A percentile compares a stretch with the other conserved stretches of the same genome.
These are phyloP conservation scores for Xylariales sp. DNA, from an alignment of 2,329 filamentous ascomycete species.

Conservation along the genomic window DNA sequence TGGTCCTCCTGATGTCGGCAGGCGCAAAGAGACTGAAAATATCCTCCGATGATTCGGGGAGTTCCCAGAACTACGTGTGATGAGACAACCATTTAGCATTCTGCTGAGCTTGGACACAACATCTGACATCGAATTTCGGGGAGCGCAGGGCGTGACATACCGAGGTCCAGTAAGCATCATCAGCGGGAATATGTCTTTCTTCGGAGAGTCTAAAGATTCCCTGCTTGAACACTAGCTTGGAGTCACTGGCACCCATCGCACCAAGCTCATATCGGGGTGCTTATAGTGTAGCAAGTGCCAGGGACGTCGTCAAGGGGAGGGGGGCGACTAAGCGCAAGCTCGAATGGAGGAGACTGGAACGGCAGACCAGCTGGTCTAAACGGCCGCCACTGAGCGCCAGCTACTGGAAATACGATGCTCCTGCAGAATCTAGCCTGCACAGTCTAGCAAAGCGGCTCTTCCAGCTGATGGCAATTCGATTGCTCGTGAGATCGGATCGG, in stretches of 20 bases:
- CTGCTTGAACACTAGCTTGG: constrained; percentile 97
- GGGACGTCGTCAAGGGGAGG: too few species aligned
- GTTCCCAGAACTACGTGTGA: constrained; percentile 78
- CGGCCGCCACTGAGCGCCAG: too few species aligned
- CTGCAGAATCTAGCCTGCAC: too few species aligned
- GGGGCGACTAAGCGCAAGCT: too few species aligned
- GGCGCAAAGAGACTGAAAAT: constrained; percentile 94
- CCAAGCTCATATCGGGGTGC: constrained; percentile 16
- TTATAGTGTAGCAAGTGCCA: neutral
- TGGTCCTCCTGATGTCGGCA: constrained; percentile 79
- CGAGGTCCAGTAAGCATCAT: constrained; percentile 90
- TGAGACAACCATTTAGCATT: constrained; percentile 9
- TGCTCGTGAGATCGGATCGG: too few species aligned
- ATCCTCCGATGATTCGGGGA: constrained; percentile 92
- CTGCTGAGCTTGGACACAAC: neutral
- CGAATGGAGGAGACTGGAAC: too few species aligned
- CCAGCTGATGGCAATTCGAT: too few species aligned
- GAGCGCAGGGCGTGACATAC: constrained; percentile 57
- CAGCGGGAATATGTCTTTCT: constrained; percentile 77
- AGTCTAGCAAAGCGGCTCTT: too few species aligned
- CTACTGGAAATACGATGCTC: too few species aligned
- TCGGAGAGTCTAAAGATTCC: constrained; percentile 97
- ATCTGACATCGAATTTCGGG: too few species aligned
- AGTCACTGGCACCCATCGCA: constrained; percentile 93
- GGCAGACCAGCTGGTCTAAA: too few species aligned